phyloP scores from a whole-genome alignment of 129 eudicot species.

The Chrysanthemum makinoi region DNA sequence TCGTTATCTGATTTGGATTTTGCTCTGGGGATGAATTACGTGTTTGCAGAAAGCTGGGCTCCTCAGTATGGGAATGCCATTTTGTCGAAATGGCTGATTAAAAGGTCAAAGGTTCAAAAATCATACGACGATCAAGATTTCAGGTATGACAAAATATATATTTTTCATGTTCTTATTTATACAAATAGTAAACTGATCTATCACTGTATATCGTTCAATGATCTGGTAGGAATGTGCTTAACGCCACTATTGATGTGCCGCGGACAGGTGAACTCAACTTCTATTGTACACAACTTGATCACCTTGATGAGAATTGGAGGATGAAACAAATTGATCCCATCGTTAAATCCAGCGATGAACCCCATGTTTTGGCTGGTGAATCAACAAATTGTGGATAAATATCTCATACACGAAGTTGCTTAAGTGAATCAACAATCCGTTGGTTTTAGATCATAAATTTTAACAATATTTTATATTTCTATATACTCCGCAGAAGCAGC shows the following conservation, averaged over 20 bases:
- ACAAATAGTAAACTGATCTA: too few species aligned
- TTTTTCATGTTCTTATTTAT: too few species aligned
- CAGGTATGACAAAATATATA: constrained; percentile 38
- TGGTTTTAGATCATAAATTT: too few species aligned
- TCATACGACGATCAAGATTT: constrained; percentile 77
- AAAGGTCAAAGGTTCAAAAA: constrained; percentile 69
- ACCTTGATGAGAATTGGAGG: too few species aligned
- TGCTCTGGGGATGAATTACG: constrained; percentile 83
- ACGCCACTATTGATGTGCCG: constrained; percentile 83
- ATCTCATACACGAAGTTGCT: constrained; percentile 13
- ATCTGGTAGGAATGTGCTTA: constrained; percentile 67
- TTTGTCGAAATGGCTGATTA: constrained; percentile 86
- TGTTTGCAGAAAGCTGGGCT: constrained; percentile 98
- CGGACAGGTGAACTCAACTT: constrained; percentile 65
- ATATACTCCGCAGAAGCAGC: too few species aligned
- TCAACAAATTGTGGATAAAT: too few species aligned
- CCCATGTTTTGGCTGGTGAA: too few species aligned
- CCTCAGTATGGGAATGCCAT: constrained; percentile 93
- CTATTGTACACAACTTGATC: constrained; percentile 44
- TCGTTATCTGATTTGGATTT: constrained; percentile 81
- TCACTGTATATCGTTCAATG: background rate
- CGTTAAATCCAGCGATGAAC: constrained; percentile 50
- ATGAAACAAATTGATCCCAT: constrained; percentile 14
- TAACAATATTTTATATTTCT: too few species aligned
- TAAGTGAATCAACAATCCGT: too few species aligned